Conservation (phyloP, 1,139 yeast species). For the Protomyces lactucae-debilis region DNA sequence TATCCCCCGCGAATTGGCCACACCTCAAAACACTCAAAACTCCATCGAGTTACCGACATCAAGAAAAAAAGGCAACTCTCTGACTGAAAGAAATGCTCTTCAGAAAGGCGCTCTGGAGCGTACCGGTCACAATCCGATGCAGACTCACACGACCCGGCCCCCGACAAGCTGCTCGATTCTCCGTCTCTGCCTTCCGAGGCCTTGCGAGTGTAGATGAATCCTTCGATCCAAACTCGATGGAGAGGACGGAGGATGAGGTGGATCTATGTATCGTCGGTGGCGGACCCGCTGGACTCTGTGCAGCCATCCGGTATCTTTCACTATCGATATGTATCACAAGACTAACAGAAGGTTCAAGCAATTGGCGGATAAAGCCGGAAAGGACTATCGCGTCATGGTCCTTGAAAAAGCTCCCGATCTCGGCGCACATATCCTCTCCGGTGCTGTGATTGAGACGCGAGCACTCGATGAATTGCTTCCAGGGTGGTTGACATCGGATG, state of each 20-base stretch:
- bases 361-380: conserved; percentile 63
- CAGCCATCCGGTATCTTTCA: conserved; percentile 67
- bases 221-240: conserved; percentile 24
- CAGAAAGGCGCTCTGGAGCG: background rate
- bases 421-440: conserved; percentile 84
- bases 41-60: too few species aligned
- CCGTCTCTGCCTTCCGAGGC: background rate
- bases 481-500: conserved; percentile 45
- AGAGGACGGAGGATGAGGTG: conserved; percentile 42
- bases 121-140: background rate
- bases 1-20: background rate
- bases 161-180: background rate
- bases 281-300: conserved; percentile 94
- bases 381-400: conserved; percentile 65
- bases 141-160: background rate
- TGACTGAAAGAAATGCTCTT: background rate
- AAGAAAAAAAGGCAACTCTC: background rate
- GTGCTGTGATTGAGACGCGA: conserved; percentile 87
- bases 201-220: conserved; percentile 12
- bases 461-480: conserved; percentile 84
- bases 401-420: conserved; percentile 89
- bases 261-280: conserved; percentile 97
- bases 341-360: conserved; percentile 55
- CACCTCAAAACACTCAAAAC: background rate
- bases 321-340: background rate